Conservation (phyloP, 208 protist genomes). For the Leishmania amazonensis region DNA sequence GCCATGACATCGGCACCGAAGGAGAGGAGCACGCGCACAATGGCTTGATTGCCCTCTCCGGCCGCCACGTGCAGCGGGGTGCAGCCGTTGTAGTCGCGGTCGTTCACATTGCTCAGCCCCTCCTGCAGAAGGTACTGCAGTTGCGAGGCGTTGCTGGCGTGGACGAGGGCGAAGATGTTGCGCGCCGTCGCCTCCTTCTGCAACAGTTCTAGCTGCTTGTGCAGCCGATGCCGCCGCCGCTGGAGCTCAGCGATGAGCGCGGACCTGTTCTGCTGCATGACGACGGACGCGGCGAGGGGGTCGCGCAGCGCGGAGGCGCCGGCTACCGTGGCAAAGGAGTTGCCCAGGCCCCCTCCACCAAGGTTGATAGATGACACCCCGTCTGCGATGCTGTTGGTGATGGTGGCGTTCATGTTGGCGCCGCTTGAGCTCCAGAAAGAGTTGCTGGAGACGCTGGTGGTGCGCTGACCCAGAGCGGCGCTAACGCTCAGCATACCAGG, state of each 20-base stretch:
- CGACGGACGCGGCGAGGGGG: slow-evolving; percentile 26
- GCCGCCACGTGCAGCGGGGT: slow-evolving; percentile 88
- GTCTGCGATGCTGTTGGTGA: slow-evolving; percentile 1
- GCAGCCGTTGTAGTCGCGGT: slow-evolving; percentile 89
- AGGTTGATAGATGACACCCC: neutral
- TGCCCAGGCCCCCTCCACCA: neutral
- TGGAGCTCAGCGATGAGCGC: slow-evolving; percentile 75
- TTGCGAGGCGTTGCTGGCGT: slow-evolving; percentile 75
- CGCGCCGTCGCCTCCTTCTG: slow-evolving; percentile 55
- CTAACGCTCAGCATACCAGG: neutral
- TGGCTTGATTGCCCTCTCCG: slow-evolving; percentile 73
- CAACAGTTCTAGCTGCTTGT: slow-evolving; percentile 52
- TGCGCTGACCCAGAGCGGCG: neutral
- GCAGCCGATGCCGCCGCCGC: slow-evolving; percentile 56
- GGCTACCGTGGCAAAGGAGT: slow-evolving; percentile 6
- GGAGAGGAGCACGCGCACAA: slow-evolving; percentile 80
- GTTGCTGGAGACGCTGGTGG: neutral
- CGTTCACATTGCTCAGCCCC: slow-evolving; percentile 64
- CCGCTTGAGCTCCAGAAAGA: slow-evolving; percentile 3
- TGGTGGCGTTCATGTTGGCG: neutral
- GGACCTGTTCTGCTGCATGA: slow-evolving; percentile 50
- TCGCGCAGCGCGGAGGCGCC: slow-evolving; percentile 17
- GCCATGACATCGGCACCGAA: slow-evolving; percentile 79
- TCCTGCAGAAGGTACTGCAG: slow-evolving; percentile 79
- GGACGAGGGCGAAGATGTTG: slow-evolving; percentile 86